phyloP scores from a whole-genome alignment of 2,329 filamentous ascomycete genomes.

The Aspergillus neotritici region DNA sequence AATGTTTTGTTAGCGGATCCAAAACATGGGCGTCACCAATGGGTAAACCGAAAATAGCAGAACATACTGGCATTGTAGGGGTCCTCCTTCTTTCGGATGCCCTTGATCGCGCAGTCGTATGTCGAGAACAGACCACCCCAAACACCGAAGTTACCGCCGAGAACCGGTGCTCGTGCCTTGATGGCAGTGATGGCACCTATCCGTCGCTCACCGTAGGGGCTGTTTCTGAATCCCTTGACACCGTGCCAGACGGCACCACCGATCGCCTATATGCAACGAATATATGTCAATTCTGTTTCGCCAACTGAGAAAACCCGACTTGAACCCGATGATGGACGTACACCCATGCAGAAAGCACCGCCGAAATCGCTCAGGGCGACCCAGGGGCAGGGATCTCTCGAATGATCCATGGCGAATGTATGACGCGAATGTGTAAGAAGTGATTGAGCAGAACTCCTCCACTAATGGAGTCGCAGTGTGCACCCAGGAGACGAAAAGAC shows the following conservation, averaged over 20 bases:
- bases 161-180: slow-evolving; percentile 91
- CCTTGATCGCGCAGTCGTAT: slow-evolving; percentile 96
- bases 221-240: slow-evolving; percentile 89
- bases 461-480: too few species aligned
- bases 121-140: slow-evolving; percentile 96
- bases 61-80: slow-evolving; percentile 81
- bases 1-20: too few species aligned
- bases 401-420: slow-evolving; percentile 70
- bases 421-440: slow-evolving; percentile 4
- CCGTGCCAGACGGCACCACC: slow-evolving; percentile 90
- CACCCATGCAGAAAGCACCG: slow-evolving; percentile 93
- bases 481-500: too few species aligned
- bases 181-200: slow-evolving; percentile 95
- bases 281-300: slow-evolving; percentile 18
- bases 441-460: neutral
- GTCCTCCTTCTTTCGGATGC: slow-evolving; percentile 90
- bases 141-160: slow-evolving; percentile 96
- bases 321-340: slow-evolving; percentile 46
- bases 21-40: neutral
- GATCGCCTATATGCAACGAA: slow-evolving; percentile 51
- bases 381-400: slow-evolving; percentile 93
- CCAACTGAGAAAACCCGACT: neutral
- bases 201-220: slow-evolving; percentile 84
- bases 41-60: neutral
- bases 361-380: slow-evolving; percentile 96